Evolutionary conservation across 768 basidiomycete species (phyloP).

Genomic region (Clavulina sp.): DNA sequence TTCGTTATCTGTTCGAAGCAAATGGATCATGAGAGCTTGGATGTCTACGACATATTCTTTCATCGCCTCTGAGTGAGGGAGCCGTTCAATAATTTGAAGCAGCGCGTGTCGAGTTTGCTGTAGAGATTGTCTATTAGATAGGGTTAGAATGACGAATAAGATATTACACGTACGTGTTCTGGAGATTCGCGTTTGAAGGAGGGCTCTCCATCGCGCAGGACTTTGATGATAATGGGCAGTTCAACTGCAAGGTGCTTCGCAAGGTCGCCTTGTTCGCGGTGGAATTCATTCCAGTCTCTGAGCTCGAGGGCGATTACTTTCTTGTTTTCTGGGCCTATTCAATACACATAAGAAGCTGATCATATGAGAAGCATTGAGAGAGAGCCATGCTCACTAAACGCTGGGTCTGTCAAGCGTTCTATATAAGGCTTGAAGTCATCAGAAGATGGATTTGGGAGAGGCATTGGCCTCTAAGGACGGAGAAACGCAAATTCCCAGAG

Average conservation of each 20-base stretch:
- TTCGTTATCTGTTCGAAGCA: slow-evolving; percentile 83
- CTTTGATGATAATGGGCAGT: slow-evolving; percentile 53
- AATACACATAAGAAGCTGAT: neutral
- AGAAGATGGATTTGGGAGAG: neutral
- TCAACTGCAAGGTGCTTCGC: slow-evolving; percentile 51
- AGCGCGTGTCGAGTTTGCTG: slow-evolving; percentile 43
- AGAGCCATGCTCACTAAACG: neutral
- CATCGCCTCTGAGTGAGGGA: slow-evolving; percentile 67
- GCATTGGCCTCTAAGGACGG: too few relatives aligned
- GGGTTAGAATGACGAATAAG: neutral
- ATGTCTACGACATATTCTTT: slow-evolving; percentile 48
- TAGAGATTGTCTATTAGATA: neutral
- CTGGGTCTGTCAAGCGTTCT: slow-evolving; percentile 3
- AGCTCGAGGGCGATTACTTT: slow-evolving; percentile 57
- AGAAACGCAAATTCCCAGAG: too few relatives aligned
- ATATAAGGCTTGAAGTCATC: slow-evolving; percentile 6
- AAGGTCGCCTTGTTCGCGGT: slow-evolving; percentile 50
- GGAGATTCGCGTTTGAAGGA: slow-evolving; percentile 24
- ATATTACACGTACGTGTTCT: slow-evolving; percentile 17
- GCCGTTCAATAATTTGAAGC: slow-evolving; percentile 76
- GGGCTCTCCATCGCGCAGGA: slow-evolving; percentile 50
- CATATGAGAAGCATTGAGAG: neutral
- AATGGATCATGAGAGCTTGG: slow-evolving; percentile 63
- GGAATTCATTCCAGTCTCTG: slow-evolving; percentile 63
- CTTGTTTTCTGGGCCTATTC: slow-evolving; percentile 28